phyloP scores from a whole-genome alignment of 345 rosid genomes.

The Eucalyptus decipiens region DNA sequence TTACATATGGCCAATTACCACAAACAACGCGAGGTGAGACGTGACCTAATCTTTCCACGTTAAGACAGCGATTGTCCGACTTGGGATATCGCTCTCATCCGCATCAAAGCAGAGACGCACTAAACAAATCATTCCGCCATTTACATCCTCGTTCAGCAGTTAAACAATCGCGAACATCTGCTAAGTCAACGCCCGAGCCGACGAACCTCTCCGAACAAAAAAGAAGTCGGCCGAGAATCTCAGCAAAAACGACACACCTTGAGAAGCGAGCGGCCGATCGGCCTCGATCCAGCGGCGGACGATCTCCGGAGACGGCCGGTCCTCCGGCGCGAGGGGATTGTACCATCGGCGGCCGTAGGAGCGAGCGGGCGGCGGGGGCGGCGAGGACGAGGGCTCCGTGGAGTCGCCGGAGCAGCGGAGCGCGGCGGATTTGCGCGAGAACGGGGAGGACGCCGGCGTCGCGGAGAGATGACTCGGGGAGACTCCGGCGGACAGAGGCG shows the following conservation, averaged over 20 bases:
- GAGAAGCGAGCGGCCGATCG: conserved; percentile 25
- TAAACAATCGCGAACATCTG: background rate
- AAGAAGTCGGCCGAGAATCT: background rate
- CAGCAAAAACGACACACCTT: conserved; percentile 9
- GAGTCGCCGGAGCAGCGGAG: conserved; percentile 14
- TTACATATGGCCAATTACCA: background rate
- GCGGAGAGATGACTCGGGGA: background rate
- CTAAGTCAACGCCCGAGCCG: background rate
- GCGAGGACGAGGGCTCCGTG: background rate
- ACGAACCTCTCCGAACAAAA: background rate
- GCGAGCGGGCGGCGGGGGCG: conserved; percentile 6
- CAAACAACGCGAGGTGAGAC: background rate
- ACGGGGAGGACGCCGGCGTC: background rate
- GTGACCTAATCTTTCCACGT: background rate
- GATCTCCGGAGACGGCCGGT: conserved; percentile 14
- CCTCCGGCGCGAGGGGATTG: conserved; percentile 16
- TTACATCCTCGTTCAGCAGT: background rate
- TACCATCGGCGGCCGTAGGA: conserved; percentile 28
- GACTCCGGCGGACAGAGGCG: background rate
- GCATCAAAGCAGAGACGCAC: background rate
- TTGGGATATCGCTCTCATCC: background rate
- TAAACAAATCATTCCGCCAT: background rate
- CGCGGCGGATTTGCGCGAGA: background rate
- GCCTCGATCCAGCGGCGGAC: conserved; percentile 57
- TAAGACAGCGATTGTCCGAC: background rate